Base-by-base conservation (phyloP, 495 filamentous ascomycete species). In the Amphirosellinia nigrospora region DNA sequence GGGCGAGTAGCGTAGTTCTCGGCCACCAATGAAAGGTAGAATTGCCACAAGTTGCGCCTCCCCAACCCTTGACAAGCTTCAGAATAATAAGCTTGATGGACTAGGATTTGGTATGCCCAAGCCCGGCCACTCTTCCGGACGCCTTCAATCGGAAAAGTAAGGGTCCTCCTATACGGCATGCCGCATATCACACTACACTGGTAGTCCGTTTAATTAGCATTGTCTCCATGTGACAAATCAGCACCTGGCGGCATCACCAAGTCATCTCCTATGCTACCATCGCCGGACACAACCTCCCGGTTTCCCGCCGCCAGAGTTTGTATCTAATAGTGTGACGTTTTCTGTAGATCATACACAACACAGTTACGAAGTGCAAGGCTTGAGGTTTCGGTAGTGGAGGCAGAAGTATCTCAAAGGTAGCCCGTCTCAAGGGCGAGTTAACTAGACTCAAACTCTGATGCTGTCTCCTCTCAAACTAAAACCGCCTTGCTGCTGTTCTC, bases 291-390 rank as follows among this genome's bases (percentile, higher is more conserved):
- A 58, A 16, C 21, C 10, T 8, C n/a, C n/a, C 9, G n/a, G 34
- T 16, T 60, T 32, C 10, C 16, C 23, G 41, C 60, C 23, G 36
- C 36, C 38, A 30, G 13, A 45, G 26, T 63, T 63, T 21, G 26
- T 41, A 26, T 61, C 36, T 21, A 23, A 21, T 28, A 9, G 36
- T 36, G 36, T 39, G 21, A 41, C 34, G 34, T 4, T 41, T 2
- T 61, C 4, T 23, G 21, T 41, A 61, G 34, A 41, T 41, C 58
- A 61, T 58, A 36, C 56, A 41, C 26, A 41, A 38, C 58, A 41
- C 36, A 9, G 36, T 61, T 61, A n/a, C 30, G 36, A 28, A 13
- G 36, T 41, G 58, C 21, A 61, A 36, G 10, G 36, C 36, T 41
- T 39, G 2, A 41, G 21, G 9, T 41, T 36, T 61, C n/a, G 58